A percentile compares a stretch with the other conserved stretches of the same genome.
Conservation (phyloP, 176 grass and related monocot genomes). For the Carex scoparia region DNA sequence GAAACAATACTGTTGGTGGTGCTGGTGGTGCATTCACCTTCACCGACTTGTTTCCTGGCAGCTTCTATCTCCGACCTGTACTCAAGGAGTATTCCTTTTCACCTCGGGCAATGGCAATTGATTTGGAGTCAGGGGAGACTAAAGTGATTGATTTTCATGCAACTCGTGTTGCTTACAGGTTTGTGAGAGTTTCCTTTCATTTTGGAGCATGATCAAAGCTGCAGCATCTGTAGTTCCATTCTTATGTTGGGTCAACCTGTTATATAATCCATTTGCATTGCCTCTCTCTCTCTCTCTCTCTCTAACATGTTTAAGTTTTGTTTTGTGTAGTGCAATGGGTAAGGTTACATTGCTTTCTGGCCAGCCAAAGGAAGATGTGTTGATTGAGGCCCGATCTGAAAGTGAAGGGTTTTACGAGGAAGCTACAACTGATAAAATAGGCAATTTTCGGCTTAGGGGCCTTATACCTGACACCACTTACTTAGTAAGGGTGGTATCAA, state of each 20-base stretch:
- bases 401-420: conserved; percentile 90
- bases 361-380: conserved; percentile 78
- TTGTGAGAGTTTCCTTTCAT: conserved; percentile 7
- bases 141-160: conserved; percentile 75
- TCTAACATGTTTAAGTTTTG: not conserved
- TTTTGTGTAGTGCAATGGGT: conserved; percentile 83
- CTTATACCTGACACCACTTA: conserved; percentile 84
- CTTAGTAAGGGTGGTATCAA: conserved; percentile 68
- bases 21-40: conserved; percentile 75
- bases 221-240: not conserved
- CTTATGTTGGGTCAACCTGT: not conserved
- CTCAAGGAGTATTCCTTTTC: conserved; percentile 99
- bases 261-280: not conserved
- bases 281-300: not conserved
- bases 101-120: conserved; percentile 69
- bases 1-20: conserved; percentile 90
- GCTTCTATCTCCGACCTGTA: conserved; percentile 86
- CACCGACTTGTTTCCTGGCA: conserved; percentile 84
- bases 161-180: conserved; percentile 97
- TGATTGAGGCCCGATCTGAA: conserved; percentile 92
- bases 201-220: not conserved
- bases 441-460: conserved; percentile 85
- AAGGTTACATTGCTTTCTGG: conserved; percentile 78
- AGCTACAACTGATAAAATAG: conserved; percentile 69
- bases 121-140: conserved; percentile 84